These are phyloP conservation scores for Zygosaccharomyces pseudobailii DNA, from an alignment of 1,139 yeast genomes.

Conservation along the genomic window DNA sequence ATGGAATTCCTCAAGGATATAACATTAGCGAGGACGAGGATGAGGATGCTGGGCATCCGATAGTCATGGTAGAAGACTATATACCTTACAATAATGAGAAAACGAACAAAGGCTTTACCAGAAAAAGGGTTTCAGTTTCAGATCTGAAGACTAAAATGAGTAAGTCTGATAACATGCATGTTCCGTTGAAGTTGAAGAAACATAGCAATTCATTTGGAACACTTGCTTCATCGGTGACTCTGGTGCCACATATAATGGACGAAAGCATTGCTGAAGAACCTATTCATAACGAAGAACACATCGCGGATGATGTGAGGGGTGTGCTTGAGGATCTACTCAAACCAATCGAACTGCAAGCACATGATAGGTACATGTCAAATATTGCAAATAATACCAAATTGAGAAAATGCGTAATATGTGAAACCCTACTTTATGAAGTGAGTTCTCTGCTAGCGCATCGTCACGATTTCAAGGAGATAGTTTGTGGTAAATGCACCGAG, in stretches of 20 bases:
- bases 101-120: conserved; percentile 6
- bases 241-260: conserved; percentile 8
- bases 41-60: conserved; percentile 17
- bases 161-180: conserved; percentile 18
- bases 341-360: conserved; percentile 8
- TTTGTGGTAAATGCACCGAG: conserved; percentile 60
- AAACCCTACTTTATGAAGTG: conserved; percentile 60
- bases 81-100: conserved; percentile 14
- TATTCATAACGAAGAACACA: background rate
- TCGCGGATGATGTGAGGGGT: conserved; percentile 13
- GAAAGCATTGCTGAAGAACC: conserved; percentile 5
- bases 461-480: conserved; percentile 45
- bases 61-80: conserved; percentile 31
- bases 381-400: conserved; percentile 28
- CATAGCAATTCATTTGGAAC: conserved; percentile 3
- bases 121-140: conserved; percentile 27
- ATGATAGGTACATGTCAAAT: conserved; percentile 23
- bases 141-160: conserved; percentile 25
- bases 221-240: conserved; percentile 9
- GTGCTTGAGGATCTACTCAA: conserved; percentile 20
- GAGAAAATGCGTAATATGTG: conserved; percentile 61
- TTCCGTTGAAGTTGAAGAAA: conserved; percentile 23
- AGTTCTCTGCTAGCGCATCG: conserved; percentile 41
- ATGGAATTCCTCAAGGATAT: conserved; percentile 9
- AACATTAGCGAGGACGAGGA: conserved; percentile 8